These are phyloP conservation scores for Cucurbita moschata DNA, from an alignment of 306 rosid species.

Conservation along the genomic window DNA sequence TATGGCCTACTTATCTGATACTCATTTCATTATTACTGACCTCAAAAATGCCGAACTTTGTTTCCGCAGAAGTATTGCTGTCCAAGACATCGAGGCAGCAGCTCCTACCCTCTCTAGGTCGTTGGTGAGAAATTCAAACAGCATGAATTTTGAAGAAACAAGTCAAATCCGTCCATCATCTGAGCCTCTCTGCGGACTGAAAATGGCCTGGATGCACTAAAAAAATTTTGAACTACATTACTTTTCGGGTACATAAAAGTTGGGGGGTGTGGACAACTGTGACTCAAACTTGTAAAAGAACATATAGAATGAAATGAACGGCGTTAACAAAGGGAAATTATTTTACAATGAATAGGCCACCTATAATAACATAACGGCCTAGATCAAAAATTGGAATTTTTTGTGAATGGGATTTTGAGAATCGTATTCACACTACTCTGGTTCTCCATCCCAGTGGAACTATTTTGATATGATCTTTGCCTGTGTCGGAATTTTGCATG, in stretches of 20 bases:
- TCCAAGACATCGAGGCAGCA: neutral
- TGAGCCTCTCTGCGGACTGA: neutral
- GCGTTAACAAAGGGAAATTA: slow-evolving; percentile 14
- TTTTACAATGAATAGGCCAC: slow-evolving; percentile 38
- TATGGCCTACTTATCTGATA: neutral
- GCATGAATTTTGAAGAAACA: neutral
- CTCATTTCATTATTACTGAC: neutral
- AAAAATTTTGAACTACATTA: neutral
- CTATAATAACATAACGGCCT: slow-evolving; percentile 26
- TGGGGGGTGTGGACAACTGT: neutral
- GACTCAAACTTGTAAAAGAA: neutral
- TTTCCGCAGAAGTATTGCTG: neutral
- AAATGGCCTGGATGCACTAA: slow-evolving; percentile 7
- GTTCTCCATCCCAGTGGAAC: slow-evolving; percentile 14
- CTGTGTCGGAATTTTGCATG: slow-evolving; percentile 8
- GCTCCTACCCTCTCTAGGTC: neutral
- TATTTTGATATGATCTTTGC: slow-evolving; percentile 13
- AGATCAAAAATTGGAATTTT: slow-evolving; percentile 16
- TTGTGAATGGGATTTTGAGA: slow-evolving; percentile 18
- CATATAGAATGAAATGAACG: slow-evolving; percentile 4
- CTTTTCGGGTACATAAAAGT: neutral
- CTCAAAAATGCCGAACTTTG: neutral
- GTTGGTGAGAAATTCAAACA: neutral
- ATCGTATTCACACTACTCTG: slow-evolving; percentile 15
- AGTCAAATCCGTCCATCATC: neutral